Percentiles rank a stretch among this genome's conserved stretches.
phyloP scores from a whole-genome alignment of 169 alveolate species.

The Babesia ovata region DNA sequence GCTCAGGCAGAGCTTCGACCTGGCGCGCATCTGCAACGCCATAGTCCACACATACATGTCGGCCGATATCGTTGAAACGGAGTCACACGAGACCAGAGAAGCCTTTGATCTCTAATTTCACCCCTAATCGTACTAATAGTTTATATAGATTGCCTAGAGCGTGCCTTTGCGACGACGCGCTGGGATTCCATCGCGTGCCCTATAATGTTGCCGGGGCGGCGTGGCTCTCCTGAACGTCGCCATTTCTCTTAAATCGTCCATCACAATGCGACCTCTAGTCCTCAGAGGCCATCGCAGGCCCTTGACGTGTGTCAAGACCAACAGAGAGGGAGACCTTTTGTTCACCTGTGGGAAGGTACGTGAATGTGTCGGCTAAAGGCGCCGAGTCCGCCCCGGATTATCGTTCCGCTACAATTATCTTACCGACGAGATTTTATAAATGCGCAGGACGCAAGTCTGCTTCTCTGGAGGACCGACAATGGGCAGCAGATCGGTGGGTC shows the following conservation, averaged over 20 bases:
- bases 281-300: constrained; percentile 89
- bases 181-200: constrained; percentile 36
- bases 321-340: constrained; percentile 87
- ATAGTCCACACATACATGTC: constrained; percentile 68
- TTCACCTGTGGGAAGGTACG: constrained; percentile 90
- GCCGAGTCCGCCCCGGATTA: neutral
- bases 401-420: neutral
- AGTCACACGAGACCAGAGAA: constrained; percentile 38
- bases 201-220: constrained; percentile 2
- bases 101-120: constrained; percentile 38
- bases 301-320: constrained; percentile 85
- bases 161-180: neutral
- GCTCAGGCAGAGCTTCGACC: constrained; percentile 63
- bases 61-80: constrained; percentile 47
- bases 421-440: neutral
- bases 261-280: constrained; percentile 81
- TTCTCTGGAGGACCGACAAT: constrained; percentile 80
- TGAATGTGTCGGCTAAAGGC: neutral
- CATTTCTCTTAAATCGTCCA: neutral
- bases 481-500: constrained; percentile 82
- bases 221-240: constrained; percentile 11
- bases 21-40: constrained; percentile 63
- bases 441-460: constrained; percentile 77
- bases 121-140: neutral
- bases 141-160: neutral